Evolutionary conservation across 345 rosid genomes (phyloP).

Genomic region (rapeseed (Brassica napus)): Da-Ae NC_063442.1:6532001-6532500

Average conservation of each 20-base stretch:
- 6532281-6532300: slow-evolving; percentile 85
- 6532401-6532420: slow-evolving; percentile 8
- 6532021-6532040: slow-evolving; percentile 21
- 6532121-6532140: slow-evolving; percentile 98
- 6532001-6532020: slow-evolving; percentile 24
- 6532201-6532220: slow-evolving; percentile 86
- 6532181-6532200: slow-evolving; percentile 89
- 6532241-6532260: slow-evolving; percentile 99
- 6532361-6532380: background rate
- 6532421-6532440: slow-evolving; percentile 4
- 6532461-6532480: background rate
- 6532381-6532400: background rate
- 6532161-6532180: slow-evolving; percentile 95
- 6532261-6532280: slow-evolving; percentile 91
- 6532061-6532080: slow-evolving; percentile 58
- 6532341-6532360: slow-evolving; percentile 6
- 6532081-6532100: slow-evolving; percentile 92
- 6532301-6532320: slow-evolving; percentile 99
- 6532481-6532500: background rate
- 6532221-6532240: slow-evolving; percentile 95
- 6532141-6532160: slow-evolving; percentile 99
- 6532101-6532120: slow-evolving; percentile 87
- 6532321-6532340: slow-evolving; percentile 95
- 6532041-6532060: slow-evolving; percentile 5
- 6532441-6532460: slow-evolving; percentile 22